Base-by-base conservation (phyloP, 2,329 filamentous ascomycete species). In the Colletotrichum kahawae region DNA sequence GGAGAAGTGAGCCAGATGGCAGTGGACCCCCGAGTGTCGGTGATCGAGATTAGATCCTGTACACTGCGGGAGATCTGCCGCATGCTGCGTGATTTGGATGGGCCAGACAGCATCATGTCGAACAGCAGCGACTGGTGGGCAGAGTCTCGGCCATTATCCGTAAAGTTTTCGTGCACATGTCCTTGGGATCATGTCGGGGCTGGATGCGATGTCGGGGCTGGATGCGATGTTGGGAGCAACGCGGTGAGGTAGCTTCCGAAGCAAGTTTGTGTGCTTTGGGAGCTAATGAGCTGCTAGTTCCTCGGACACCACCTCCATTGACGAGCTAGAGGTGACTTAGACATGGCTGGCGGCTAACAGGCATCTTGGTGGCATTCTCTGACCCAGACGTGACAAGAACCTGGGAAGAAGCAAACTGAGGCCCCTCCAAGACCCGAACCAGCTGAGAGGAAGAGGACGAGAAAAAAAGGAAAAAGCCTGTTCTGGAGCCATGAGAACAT, bases 11-110 rank as follows among this genome's bases (percentile, higher is more conserved):
- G 51, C 31, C 64, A 59, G 48, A 24, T 54, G 33, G 27, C 34
- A 60, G 36, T 68, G 71, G 70, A 14, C 54, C 59, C 67, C 36
- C 48, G 33, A 34, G 29, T 67, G 29, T 60, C n/a, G 56, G 70
- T 59, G 34, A 74, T 74, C 59, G 34, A 70, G 67, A 71, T 74
- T 72, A 72, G 56, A 64, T 68, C 56, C 56, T 75, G 63, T 73
- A 68, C 63, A 67, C 51, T 48, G 64, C 63, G 69, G 70, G 63
- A 73, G 72, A 73, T 75, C 56, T 68, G 67, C 69, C 24, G 70
- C 70, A 64, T 43, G 27, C 69, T 73, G 69, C 70, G 73, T 38
- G 21, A 57, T 62, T 38, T 57, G 24, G 36, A 73, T 54, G 24
- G 38, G 31, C 13, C 33, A 33, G 36, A 24, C 14, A 27, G 24